phyloP scores from a whole-genome alignment of 805 yeast genomes.

The Kodamaea restingae region DNA sequence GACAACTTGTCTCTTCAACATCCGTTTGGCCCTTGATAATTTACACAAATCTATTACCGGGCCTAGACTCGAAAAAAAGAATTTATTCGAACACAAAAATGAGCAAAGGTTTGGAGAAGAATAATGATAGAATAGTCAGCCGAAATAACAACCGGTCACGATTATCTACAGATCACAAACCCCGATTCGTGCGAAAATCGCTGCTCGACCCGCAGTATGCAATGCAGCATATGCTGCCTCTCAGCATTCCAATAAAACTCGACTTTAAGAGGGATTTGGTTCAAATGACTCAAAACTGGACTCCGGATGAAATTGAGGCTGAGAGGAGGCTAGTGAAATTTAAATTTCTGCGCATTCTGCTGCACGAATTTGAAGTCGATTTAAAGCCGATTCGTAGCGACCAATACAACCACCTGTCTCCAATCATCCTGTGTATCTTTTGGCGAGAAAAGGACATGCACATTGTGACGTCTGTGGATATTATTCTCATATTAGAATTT shows the following conservation, averaged over 20 bases:
- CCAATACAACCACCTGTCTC: constrained; percentile 36
- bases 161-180: too few species aligned
- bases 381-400: constrained; percentile 34
- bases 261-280: constrained; percentile 27
- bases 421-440: constrained; percentile 56
- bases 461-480: constrained; percentile 63
- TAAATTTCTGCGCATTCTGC: constrained; percentile 33
- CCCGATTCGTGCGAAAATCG: constrained; percentile 17
- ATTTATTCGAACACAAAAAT: too few species aligned
- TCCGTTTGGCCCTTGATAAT: too few species aligned
- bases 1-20: too few species aligned
- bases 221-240: constrained; percentile 12
- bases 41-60: too few species aligned
- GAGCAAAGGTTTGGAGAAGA: too few species aligned
- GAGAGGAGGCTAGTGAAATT: constrained; percentile 49
- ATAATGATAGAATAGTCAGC: too few species aligned
- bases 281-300: constrained; percentile 44
- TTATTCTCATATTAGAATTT: constrained; percentile 53
- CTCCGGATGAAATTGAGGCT: constrained; percentile 35
- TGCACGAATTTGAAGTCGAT: constrained; percentile 28
- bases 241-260: constrained; percentile 28
- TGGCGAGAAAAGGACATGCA: constrained; percentile 47
- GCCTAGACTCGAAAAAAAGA: too few species aligned
- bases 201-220: constrained; percentile 19
- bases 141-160: neutral